Evolutionary conservation across 2,329 filamentous ascomycete species (phyloP), one percentile per base, ranked within the genome.

Genomic region (Fusarium sp.): DNA sequence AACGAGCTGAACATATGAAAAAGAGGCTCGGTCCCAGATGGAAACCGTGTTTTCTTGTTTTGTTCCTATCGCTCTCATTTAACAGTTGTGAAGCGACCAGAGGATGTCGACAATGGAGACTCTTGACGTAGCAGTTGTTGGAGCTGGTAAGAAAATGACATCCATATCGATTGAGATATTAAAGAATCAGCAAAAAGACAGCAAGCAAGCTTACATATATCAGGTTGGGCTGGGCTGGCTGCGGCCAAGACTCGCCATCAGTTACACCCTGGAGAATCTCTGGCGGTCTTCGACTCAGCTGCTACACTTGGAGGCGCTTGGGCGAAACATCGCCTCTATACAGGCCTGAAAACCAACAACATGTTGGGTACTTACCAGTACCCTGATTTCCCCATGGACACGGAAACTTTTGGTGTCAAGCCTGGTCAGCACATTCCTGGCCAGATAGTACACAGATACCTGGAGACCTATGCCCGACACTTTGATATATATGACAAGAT

Each of bases 261-360:
- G 70, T 78, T 90, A 42, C 84, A 92, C 71, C 91, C 90, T 2
- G 77, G 83, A n/a, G 83, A 84, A 60, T 86, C 85, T 5, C 77
- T 93, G 29, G 81, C 86, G 3, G 77, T 93, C 15, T 81, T 93
- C 35, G 92, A 94, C 51, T 81, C 84, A 10, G 84, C 85, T 16
- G 78, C 83, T 18, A 87, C 87, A 0, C 76, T 91, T 10, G 93
- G 93, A 3, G 93, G 93, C 8, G 89, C 90, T 21, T 95, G 92
- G 93, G 87, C 90, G 14, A 83, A 88, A 62, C 83, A 91, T 41
- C 86, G 92, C 3, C 81, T 94, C 2, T 92, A 94, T 78, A 88
- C 90, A 0, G 90, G 89, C 3, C 85, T 95, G 54, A 92, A 90
- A 75, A 90, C 88, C 59, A 95, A 95, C 80, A 94, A 94, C 76